Evolutionary conservation across 805 yeast species (phyloP), one percentile per base, ranked within the genome.

Genomic region (Sugiyamaella marilandica): DNA sequence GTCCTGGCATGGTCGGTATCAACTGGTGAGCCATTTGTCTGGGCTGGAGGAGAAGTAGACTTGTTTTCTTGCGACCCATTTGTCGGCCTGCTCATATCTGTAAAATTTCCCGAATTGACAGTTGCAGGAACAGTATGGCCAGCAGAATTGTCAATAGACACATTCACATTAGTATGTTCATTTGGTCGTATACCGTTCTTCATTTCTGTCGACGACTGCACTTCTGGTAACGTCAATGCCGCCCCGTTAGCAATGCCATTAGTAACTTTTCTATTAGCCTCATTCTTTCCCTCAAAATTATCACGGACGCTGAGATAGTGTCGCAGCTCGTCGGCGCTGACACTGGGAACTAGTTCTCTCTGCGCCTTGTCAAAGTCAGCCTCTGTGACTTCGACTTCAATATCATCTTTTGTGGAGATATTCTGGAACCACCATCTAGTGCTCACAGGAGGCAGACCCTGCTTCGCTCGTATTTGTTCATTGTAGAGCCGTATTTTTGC

Each of bases 391-490:
- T 71, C 64, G 0, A 90, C 97, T 4, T 75, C 74, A 5, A 78
- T 75, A 63, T 92, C 97, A 1, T 76, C 78, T 2, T 74, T 71
- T 0, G 78, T 77, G 1, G 96, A 92, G 11, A 80, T 75, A 55
- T 84, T 82, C 59, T 90, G 96, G 67, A 94, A 89, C 97, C 97
- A 92, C 79, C 90, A 85, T 52, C 95, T 75, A 1, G 87, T 78
- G 7, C 86, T 80, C 0, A 87, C 76, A 5, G 71, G 70, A 1
- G 57, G 51, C 31, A 53, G 48, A 5, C 57, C 58, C 14, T 55
- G 50, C 5, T 53, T 59, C 1, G 66, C 65, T 3, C 75, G 74
- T 2, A 61, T 62, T 3, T 55, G 62, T 1, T 47, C 60, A 63
- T 87, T 89, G 59, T 75, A 81, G 26, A 60, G 55, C 34, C 72